Percentiles rank a stretch among this genome's conserved stretches.
Conservation (phyloP, 352 stramenopile species). For the Globisporangium irregulare region DNA sequence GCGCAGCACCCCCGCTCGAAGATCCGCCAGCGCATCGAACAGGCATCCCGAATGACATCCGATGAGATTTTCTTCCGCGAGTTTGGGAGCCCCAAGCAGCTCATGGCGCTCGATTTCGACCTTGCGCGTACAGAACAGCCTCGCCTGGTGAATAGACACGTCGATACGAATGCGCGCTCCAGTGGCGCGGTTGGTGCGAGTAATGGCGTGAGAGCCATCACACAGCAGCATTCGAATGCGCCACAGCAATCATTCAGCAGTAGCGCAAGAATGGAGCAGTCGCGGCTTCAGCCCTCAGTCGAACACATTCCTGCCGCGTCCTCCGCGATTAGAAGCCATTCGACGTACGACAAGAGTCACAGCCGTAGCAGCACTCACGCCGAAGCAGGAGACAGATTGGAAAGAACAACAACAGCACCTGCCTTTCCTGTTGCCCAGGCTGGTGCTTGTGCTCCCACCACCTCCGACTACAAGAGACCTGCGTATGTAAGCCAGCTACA, state of each 20-base stretch:
- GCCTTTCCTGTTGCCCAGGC: not conserved
- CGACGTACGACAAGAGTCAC: not conserved
- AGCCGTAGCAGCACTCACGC: not conserved
- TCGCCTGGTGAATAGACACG: not conserved
- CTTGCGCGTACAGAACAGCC: slow-evolving; percentile 25
- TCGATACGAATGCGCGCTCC: not conserved
- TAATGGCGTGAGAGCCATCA: not conserved
- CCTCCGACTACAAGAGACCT: slow-evolving; percentile 17
- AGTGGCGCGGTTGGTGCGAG: not conserved
- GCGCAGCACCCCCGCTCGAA: slow-evolving; percentile 22
- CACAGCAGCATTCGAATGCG: not conserved
- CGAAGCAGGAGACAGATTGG: not conserved
- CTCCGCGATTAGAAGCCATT: slow-evolving; percentile 3
- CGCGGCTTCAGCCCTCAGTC: not conserved
- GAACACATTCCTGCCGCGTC: not conserved
- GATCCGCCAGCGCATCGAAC: slow-evolving; percentile 49
- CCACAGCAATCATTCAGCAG: not conserved
- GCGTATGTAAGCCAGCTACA: slow-evolving; percentile 38
- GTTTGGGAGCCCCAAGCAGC: slow-evolving; percentile 53
- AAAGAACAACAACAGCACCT: not conserved
- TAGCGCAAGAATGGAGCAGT: not conserved
- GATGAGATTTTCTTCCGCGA: slow-evolving; percentile 69
- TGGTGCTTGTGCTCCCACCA: slow-evolving; percentile 12
- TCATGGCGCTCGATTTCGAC: slow-evolving; percentile 40
- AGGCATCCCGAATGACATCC: slow-evolving; percentile 36